A percentile compares a stretch with the other conserved stretches of the same genome.
These are phyloP conservation scores for Colletotrichum camelliae DNA, from an alignment of 2,329 filamentous ascomycete genomes.

Conservation along the genomic window DNA sequence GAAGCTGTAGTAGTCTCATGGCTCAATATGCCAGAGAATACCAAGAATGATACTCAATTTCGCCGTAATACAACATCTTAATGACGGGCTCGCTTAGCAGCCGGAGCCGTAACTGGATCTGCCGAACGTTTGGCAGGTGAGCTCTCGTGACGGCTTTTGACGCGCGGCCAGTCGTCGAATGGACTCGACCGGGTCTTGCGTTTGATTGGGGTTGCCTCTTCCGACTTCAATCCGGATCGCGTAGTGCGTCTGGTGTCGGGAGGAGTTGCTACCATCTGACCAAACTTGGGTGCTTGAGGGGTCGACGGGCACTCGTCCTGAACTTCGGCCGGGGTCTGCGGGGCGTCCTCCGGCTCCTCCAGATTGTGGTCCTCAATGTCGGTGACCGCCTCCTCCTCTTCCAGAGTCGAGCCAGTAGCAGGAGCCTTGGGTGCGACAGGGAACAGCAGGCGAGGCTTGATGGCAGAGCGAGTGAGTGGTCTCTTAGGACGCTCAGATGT, in stretches of 20 bases:
- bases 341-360: constrained; percentile 39
- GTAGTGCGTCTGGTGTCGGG: constrained; percentile 67
- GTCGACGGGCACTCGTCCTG: constrained; percentile 36
- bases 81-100: constrained; percentile 41
- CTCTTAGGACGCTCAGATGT: constrained; percentile 35
- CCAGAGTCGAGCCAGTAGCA: constrained; percentile 33
- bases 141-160: constrained; percentile 53
- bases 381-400: constrained; percentile 65
- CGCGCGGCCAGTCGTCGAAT: constrained; percentile 73
- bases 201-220: constrained; percentile 48
- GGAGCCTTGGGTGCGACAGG: constrained; percentile 43
- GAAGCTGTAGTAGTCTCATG: neutral
- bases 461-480: constrained; percentile 68
- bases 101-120: constrained; percentile 29
- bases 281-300: constrained; percentile 60
- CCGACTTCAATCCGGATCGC: constrained; percentile 56
- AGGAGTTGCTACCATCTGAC: constrained; percentile 59
- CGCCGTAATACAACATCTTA: constrained; percentile 20
- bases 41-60: constrained; percentile 10
- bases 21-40: neutral
- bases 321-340: constrained; percentile 32
- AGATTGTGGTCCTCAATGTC: constrained; percentile 59
- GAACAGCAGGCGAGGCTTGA: constrained; percentile 78
- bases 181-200: constrained; percentile 52
- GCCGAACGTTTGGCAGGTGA: neutral